Evolutionary conservation across 129 eudicot species (phyloP), one percentile per base, ranked within the genome.

Genomic region (Mikania micrantha): DNA sequence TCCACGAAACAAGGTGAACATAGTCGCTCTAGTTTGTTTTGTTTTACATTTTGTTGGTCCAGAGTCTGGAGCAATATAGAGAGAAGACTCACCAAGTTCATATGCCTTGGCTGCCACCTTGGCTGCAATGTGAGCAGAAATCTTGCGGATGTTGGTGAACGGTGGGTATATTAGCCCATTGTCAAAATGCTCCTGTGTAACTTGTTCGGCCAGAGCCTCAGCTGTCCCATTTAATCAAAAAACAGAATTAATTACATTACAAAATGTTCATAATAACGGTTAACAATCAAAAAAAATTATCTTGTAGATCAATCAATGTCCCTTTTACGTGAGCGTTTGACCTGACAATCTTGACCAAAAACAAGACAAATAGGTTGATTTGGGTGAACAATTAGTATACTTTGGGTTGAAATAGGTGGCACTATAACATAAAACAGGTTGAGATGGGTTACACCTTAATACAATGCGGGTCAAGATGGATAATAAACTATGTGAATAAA

Each of bases 151-250:
- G 81, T 90, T 83, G 9, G 86, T 78, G 47, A 90, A 87, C 7
- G 97, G 97, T 4, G 95, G 97, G 81, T 82, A 90, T 67, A 87
- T 76, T 52, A 91, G 83, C 49, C 97, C 96, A 36, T 87, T 91
- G 42, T 82, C 88, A 40, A 87, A 77, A 75, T 91, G 79, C 82
- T 87, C 97, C 40, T 85, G 86, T 7, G 90, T 67, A 45, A 87
- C 97, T 83, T 91, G 83, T 29, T 71, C 81, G 2, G 97, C 97
- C 68, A 91, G 71, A 65, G 97, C 90, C 73, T 91, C 95, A 60
- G 97, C 97, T 87, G 83, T 80, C 72, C 60, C 79, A 74, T 63
- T 21, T n/a, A 20, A 61, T 8, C 10, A 19, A 56, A 5, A 45
- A 66, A 47, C 0, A 60, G 5, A 60, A 2, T 29, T 7, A 59